A percentile compares a stretch with the other conserved stretches of the same genome.
Evolutionary conservation across 164 flowering plant species (phyloP).

Genomic region (Malania oleifera): DNA sequence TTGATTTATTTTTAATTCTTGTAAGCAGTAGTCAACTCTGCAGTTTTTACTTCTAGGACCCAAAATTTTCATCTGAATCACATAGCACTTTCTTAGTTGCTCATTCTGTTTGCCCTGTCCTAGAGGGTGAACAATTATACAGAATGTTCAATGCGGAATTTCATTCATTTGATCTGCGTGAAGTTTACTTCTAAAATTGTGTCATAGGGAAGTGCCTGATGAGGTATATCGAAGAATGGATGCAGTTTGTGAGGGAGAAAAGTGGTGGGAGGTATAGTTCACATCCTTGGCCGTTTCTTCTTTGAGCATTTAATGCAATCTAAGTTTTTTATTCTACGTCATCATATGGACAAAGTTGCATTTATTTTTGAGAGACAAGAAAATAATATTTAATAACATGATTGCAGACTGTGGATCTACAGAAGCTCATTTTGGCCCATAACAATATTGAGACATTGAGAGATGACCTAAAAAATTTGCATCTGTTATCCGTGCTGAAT

Average conservation of each 20-base stretch:
- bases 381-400: neutral
- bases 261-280: conserved; percentile 95
- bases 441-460: conserved; percentile 64
- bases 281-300: neutral
- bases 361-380: neutral
- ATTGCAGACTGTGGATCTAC: conserved; percentile 77
- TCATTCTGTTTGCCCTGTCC: no score
- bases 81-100: no score
- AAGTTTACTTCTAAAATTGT: neutral
- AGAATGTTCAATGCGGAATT: no score
- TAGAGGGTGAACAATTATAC: no score
- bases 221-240: conserved; percentile 77
- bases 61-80: no score
- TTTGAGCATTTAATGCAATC: neutral
- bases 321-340: neutral
- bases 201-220: conserved; percentile 72
- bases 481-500: conserved; percentile 60
- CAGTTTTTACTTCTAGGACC: no score
- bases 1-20: no score
- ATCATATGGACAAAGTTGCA: neutral
- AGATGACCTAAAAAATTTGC: conserved; percentile 72
- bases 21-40: no score
- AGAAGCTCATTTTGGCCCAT: conserved; percentile 90
- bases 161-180: no score
- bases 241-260: conserved; percentile 66